Evolutionary conservation across 148 eudicot species (phyloP), one percentile per base, ranked within the genome.

Genomic region (Fagopyrum tataricum): DNA sequence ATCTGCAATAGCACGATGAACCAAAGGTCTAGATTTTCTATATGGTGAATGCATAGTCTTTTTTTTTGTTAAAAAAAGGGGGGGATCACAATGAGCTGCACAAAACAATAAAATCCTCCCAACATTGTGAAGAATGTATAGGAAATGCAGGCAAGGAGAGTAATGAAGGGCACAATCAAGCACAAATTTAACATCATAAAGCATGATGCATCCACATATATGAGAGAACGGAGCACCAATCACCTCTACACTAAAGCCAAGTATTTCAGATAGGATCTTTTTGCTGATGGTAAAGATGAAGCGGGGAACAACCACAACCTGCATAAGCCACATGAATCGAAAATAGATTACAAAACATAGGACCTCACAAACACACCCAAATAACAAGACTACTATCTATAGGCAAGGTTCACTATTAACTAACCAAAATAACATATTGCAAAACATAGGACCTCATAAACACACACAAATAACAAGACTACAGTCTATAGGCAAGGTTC

Each of bases 261-360:
- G 68, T 62, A 84, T 66, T 75, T 86, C 89, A 77, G 75, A 74
- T 9, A 95, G 84, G 75, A 84, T 77, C 72, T 87, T 84, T 85
- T 95, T 77, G 90, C 97, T 48, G 78, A 72, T 64, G 85, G 75
- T 78, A 95, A 74, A 64, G 91, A 91, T 67, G 96, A 86, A 66
- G 78, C 15, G n/a, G 99, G 99, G 72, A 95, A 89, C 78, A 80
- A 78, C 99, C 99, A 95, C 77, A 94, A 77, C 84, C 98, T 94
- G 91, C 79, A 81, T 24, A 46, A 21, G 40, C 42, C 75, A 73
- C 4, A 14, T 39, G 21, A 55, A 15, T 4, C 41, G n/a, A 72
- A n/a, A n/a, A n/a, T n/a, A n/a, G n/a, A n/a, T n/a, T n/a, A n/a
- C n/a, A n/a, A n/a, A n/a, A n/a, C n/a, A n/a, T n/a, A n/a, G n/a